Base-by-base conservation (phyloP, 2,329 filamentous ascomycete species). In the Hypoxylon sp. region DNA sequence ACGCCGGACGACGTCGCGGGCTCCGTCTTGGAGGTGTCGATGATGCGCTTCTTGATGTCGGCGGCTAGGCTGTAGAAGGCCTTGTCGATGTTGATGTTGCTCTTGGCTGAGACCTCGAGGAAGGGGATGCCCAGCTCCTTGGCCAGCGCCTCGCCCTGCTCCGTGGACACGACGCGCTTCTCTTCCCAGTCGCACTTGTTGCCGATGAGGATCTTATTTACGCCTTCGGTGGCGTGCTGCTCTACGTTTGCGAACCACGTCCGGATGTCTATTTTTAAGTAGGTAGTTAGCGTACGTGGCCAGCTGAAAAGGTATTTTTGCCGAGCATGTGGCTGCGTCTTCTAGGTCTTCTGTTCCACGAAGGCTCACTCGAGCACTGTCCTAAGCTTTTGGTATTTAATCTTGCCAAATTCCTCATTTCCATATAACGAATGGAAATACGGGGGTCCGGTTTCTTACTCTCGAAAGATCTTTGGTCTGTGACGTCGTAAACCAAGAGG, bases 131-230 rank as follows among this genome's bases (percentile, higher is more conserved):
- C 93, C 64, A 99, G 89, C 81, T 98, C 95, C 80, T 97, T 91
- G 62, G 95, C 95, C 59, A 99, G 87, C 70, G 90, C 90, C 80
- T 99, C 94, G 72, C 95, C 95, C 76, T 93, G 91, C 79, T 97
- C 94, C 63, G 91, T 97, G 51, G 92, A 93, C 43, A 99, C 91
- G 57, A 92, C 93, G 71, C 95, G 91, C 86, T 98, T 98, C 82
- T 99, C 95, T 81, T 98, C 95, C 95, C 95, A 98, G 81, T 99
- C 95, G 82, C 95, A 99, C 83, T 99, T 99, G 87, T 99, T 99
- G 78, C 95, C 95, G 72, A 99, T 97, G 70, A 99, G 87, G 77
- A 99, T 98, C 86, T 98, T 99, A 88, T 98, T 97, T 77, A 99
- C 95, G 74, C 95, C 95, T 82, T 98, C 95, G 74, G 93, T 97